Base-by-base conservation (phyloP, 2,329 filamentous ascomycete genomes). In the Alternaria arbusti region DNA sequence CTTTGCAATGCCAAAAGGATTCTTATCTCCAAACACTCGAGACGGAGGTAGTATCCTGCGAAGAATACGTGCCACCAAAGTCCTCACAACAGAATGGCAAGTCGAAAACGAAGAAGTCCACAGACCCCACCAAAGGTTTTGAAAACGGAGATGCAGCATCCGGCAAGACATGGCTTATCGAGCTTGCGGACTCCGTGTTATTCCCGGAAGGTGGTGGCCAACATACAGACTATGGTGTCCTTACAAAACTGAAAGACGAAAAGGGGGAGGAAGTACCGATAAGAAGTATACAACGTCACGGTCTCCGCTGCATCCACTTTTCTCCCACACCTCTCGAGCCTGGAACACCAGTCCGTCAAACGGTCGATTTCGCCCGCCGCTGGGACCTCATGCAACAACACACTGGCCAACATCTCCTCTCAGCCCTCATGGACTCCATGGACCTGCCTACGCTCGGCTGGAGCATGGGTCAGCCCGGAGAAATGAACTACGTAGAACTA, bases 261-360 rank as follows among this genome's bases (percentile, higher is more conserved):
- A 58, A 15, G 3, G 40, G 54, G 50, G 67, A 68, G 9, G 49
- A 65, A 6, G 77, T 78, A 17, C 68, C 75, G 6, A 73, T 78
- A 32, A 72, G 64, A 22, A 75, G 65, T 49, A 68, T 78, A 22
- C 73, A 78, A 56, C 73, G 75, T 22, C 75, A 77, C 54, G 75
- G 87, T 82, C 74, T 97, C 87, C 30, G 85, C 83, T 67, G 89
- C 84, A 67, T 93, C 75, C 0, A 91, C 91, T 26, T 90, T 91
- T 95, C 94, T 95, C 46, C 94, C 92, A 74, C 93, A 95, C 13
- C 94, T 91, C 88, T 97, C 93, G 22, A 96, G 84, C 0, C 95
- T 91, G 49, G 94, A 86, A 76, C 70, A 6, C 60, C 61, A 17
- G 74, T 78, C 4, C 66, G 59, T 11, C 76, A 78, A 61, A 67